These are phyloP conservation scores for Sextonia rubra DNA, from an alignment of 164 flowering plant species.

Conservation along the genomic window DNA sequence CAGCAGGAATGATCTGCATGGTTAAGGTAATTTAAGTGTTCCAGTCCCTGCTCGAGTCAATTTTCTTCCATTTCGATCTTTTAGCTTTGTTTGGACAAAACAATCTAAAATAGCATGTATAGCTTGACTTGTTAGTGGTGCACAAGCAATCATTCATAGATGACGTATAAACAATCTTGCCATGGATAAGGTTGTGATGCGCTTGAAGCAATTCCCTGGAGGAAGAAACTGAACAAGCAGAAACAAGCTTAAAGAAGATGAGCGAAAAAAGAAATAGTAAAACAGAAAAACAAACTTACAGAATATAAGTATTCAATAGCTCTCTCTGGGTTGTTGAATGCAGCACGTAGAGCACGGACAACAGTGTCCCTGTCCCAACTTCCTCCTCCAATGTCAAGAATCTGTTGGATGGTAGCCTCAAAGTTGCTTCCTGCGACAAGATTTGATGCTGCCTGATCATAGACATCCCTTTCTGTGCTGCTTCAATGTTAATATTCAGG, in stretches of 20 bases:
- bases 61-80: too few species aligned
- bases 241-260: too few species aligned
- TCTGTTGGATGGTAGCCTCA: conserved; percentile 65
- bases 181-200: not conserved
- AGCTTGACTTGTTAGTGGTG: not conserved
- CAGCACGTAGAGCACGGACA: conserved; percentile 91
- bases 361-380: conserved; percentile 93
- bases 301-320: conserved; percentile 93
- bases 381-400: conserved; percentile 98
- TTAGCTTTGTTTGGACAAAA: too few species aligned
- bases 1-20: too few species aligned
- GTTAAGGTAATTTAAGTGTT: too few species aligned
- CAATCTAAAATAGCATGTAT: not conserved
- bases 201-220: too few species aligned
- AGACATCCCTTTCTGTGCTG: conserved; percentile 54
- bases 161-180: not conserved
- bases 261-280: too few species aligned
- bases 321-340: conserved; percentile 93
- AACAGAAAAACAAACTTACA: conserved; percentile 33
- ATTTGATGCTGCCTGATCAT: conserved; percentile 85
- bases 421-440: conserved; percentile 78
- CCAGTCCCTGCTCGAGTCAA: too few species aligned
- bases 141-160: not conserved
- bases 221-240: too few species aligned
- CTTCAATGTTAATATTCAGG: conserved; percentile 10